Evolutionary conservation across 73 alveolate species (phyloP), one percentile per base, ranked within the genome.

Genomic region (Breviolum minutum): DNA sequence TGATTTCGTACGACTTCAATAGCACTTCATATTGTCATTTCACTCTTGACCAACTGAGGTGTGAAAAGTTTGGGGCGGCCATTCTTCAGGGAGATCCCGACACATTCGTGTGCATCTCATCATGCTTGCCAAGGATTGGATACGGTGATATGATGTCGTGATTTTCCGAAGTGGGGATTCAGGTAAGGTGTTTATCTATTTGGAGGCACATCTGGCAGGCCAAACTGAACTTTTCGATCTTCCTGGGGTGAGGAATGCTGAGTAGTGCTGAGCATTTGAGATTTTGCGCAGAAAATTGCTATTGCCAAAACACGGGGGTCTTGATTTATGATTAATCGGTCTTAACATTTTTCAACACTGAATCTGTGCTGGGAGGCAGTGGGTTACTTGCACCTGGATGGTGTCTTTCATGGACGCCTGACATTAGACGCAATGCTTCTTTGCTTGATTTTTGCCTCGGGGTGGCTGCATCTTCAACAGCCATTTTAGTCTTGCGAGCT

Each of bases 171-270:
- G 11, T 40, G 54, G 54, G 54, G 54, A 40, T 13, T 84, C 93
- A 84, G 93, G 95, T 87, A 69, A 64, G 95, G 60, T 64, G 95
- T 69, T 66, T 66, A 30, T 29, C 69, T 66, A 87, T 87, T 10
- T 87, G 95, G 95, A 63, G 95, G 95, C 95, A 87, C 29, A 87
- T 68, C 20, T 87, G 95, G 95, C 95, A 87, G 95, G 89, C 89
- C 13, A 68, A 17, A 22, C 77, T 68, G 74, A 13, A n/a, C n/a
- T n/a, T n/a, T n/a, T n/a, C n/a, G n/a, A n/a, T n/a, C n/a, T 40
- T 3, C 54, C 54, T 40, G 54, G 54, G 3, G 54, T 40, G n/a
- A n/a, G n/a, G n/a, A 40, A 40, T 40, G 54, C 54, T 40, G 54
- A 40, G 54, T 68, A 14, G 4, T 22, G 77, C 77, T 68, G 77